Evolutionary conservation across 129 eudicot species (phyloP).

Genomic region (Solidago caesia): DNA sequence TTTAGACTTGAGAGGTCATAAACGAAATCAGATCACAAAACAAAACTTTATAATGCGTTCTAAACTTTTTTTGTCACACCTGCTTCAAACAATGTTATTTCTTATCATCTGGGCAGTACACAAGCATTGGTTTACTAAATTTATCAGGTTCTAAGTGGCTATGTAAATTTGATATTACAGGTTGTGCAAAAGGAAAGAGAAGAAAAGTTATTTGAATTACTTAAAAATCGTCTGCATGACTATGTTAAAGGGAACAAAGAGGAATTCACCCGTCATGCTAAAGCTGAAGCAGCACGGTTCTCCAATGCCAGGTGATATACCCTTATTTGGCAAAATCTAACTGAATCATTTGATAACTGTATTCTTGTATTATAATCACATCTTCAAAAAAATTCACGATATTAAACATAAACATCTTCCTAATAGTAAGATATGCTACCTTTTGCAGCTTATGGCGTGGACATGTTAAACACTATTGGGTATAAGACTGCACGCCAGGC

Average conservation of each 20-base stretch:
- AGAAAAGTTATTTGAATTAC: conserved; percentile 65
- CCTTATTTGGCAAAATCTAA: not conserved
- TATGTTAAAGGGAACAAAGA: conserved; percentile 90
- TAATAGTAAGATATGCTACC: conserved; percentile 4
- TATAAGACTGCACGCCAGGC: conserved; percentile 77
- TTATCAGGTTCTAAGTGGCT: not conserved
- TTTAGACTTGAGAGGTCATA: too few relatives aligned
- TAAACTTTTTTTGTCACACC: not conserved
- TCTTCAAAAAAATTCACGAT: not conserved
- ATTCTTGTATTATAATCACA: not conserved
- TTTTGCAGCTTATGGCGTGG: conserved; percentile 93
- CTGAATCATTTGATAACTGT: not conserved
- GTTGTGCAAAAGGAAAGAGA: conserved; percentile 89
- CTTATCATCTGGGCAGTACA: too few relatives aligned
- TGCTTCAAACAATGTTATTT: too few relatives aligned
- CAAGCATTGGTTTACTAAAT: too few relatives aligned
- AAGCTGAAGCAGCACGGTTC: conserved; percentile 84
- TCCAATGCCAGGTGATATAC: conserved; percentile 80
- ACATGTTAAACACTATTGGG: conserved; percentile 94
- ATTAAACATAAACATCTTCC: not conserved
- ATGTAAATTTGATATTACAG: conserved; percentile 38
- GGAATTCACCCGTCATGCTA: conserved; percentile 64
- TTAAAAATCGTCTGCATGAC: conserved; percentile 63
- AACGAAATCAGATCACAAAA: too few relatives aligned
- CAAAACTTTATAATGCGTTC: not conserved